These are phyloP conservation scores for Brassica rapa DNA, from an alignment of 345 rosid species.

Conservation along the genomic window DNA sequence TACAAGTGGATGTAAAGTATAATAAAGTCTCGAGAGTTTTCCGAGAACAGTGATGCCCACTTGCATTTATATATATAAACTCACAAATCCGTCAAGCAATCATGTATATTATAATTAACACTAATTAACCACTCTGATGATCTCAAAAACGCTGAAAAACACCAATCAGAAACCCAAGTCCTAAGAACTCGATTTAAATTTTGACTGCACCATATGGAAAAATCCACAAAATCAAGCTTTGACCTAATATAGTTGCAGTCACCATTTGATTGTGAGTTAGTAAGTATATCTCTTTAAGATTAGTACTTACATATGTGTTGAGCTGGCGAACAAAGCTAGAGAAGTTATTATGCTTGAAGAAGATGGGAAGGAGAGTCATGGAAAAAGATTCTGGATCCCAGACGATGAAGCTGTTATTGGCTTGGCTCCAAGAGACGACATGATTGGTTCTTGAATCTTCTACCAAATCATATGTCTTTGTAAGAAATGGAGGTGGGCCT, in stretches of 20 bases:
- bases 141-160: conserved; percentile 6
- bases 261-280: conserved; percentile 21
- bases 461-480: conserved; percentile 67
- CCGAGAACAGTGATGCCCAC: conserved; percentile 34
- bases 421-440: conserved; percentile 70
- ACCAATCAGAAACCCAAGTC: conserved; percentile 24
- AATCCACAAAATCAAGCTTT: conserved; percentile 22
- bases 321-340: conserved; percentile 86
- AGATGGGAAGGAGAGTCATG: conserved; percentile 53
- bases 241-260: conserved; percentile 15
- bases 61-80: conserved; percentile 29
- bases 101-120: conserved; percentile 29
- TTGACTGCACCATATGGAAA: not conserved
- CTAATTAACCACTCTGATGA: conserved; percentile 20
- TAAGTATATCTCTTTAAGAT: conserved; percentile 17
- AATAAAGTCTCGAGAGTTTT: conserved; percentile 15
- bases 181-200: conserved; percentile 22
- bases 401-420: conserved; percentile 62
- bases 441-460: conserved; percentile 62
- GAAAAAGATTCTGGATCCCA: conserved; percentile 72
- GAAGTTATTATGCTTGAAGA: conserved; percentile 81
- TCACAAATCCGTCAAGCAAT: conserved; percentile 28
- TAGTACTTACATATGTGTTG: conserved; percentile 67
- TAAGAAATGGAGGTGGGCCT: conserved; percentile 75
- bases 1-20: conserved; percentile 39